Conservation (phyloP, 306 rosid genomes). For the Begonia masoniana region DNA sequence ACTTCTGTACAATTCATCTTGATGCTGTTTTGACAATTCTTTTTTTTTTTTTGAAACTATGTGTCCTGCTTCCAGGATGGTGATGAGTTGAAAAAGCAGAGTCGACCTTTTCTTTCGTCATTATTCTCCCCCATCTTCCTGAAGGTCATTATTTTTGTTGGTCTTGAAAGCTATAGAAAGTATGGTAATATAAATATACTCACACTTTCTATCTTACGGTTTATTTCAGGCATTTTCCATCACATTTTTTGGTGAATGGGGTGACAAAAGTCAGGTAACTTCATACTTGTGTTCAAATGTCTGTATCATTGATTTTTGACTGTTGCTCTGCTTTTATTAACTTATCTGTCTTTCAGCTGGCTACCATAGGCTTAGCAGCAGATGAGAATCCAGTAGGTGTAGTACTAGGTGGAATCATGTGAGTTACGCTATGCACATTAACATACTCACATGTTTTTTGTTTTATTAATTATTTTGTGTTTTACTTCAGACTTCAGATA, state of each 20-base stretch:
- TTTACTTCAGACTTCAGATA: neutral
- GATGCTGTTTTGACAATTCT: too few species aligned
- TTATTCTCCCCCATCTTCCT: conserved; percentile 69
- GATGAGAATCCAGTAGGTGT: conserved; percentile 88
- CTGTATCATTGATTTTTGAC: neutral
- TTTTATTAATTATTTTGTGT: neutral
- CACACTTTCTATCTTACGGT: conserved; percentile 12
- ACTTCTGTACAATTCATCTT: too few species aligned
- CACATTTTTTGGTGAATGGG: conserved; percentile 98
- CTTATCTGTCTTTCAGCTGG: conserved; percentile 43
- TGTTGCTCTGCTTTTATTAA: conserved; percentile 9
- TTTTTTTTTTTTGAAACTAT: neutral
- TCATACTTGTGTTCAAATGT: conserved; percentile 1
- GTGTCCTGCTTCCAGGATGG: conserved; percentile 37
- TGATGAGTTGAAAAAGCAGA: conserved; percentile 46
- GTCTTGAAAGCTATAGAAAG: conserved; percentile 4
- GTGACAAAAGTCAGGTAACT: conserved; percentile 93
- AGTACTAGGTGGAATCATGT: conserved; percentile 93
- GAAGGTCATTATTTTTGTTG: conserved; percentile 36
- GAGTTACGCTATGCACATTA: conserved; percentile 19
- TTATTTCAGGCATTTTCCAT: conserved; percentile 77
- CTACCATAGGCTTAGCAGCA: conserved; percentile 93
- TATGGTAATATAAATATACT: neutral
- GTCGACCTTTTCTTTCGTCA: conserved; percentile 43
- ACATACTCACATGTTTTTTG: neutral